Percentiles rank a stretch among this genome's conserved stretches.
Conservation (phyloP, 306 rosid species). For the Alnus glutinosa region DNA sequence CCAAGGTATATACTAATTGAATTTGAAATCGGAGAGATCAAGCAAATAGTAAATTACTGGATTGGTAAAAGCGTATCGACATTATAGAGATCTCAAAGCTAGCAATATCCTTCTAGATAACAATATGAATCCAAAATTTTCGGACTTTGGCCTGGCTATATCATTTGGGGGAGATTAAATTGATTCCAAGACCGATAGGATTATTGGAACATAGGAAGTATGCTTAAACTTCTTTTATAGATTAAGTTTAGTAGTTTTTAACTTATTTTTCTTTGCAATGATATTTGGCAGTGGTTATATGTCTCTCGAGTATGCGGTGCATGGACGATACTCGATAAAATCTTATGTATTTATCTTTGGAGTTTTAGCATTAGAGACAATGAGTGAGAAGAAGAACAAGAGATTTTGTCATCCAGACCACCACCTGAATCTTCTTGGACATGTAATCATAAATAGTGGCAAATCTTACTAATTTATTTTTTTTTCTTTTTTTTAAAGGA, state of each 20-base stretch:
- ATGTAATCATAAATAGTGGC: conserved; percentile 27
- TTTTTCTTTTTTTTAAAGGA: neutral
- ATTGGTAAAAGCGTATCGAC: conserved; percentile 27
- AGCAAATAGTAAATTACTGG: neutral
- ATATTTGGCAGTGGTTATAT: conserved; percentile 49
- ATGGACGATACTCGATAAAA: conserved; percentile 42
- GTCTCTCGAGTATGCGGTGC: conserved; percentile 45
- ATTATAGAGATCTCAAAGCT: conserved; percentile 48
- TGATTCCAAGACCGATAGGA: conserved; percentile 40
- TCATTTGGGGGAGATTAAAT: conserved; percentile 47
- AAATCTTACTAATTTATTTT: neutral
- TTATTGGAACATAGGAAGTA: conserved; percentile 58
- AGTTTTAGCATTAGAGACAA: conserved; percentile 44
- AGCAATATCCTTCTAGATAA: conserved; percentile 51
- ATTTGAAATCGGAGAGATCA: conserved; percentile 9
- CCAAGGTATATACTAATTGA: neutral
- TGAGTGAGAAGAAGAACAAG: conserved; percentile 55
- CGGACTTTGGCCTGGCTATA: conserved; percentile 60
- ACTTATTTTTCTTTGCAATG: neutral
- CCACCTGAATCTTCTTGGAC: conserved; percentile 47
- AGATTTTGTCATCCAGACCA: conserved; percentile 30
- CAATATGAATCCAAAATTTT: conserved; percentile 61
- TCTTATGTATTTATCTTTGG: conserved; percentile 51
- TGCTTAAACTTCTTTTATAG: neutral
- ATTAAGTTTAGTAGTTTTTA: neutral